Conservation (phyloP, 2,329 filamentous ascomycete genomes). For the Colletotrichum orchidophilum region DNA sequence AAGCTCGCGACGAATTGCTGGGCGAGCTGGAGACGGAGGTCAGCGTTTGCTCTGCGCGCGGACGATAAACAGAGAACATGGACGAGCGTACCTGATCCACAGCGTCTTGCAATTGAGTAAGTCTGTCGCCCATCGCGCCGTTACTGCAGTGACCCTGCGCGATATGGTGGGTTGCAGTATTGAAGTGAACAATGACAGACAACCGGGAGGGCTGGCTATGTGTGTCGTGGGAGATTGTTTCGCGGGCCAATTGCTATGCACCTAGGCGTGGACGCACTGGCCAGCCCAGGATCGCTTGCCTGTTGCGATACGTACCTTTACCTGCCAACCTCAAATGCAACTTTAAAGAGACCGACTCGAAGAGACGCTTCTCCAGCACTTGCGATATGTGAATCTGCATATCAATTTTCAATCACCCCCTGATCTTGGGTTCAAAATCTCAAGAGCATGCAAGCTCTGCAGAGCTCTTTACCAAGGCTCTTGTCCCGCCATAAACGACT, state of each 20-base stretch:
- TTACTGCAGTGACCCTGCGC: background rate
- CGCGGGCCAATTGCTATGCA: background rate
- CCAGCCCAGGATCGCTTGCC: background rate
- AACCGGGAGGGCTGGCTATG: background rate
- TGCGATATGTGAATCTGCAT: background rate
- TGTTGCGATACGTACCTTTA: constrained; percentile 11
- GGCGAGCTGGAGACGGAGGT: constrained; percentile 60
- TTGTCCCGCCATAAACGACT: background rate
- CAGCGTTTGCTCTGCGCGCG: background rate
- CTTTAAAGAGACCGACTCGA: background rate
- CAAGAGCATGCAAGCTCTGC: constrained; percentile 10
- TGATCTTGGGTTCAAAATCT: background rate
- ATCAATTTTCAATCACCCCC: background rate
- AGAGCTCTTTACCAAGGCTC: background rate
- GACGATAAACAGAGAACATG: background rate
- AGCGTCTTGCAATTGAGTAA: constrained; percentile 87
- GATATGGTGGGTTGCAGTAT: background rate
- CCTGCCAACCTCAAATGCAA: background rate
- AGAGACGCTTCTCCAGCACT: background rate
- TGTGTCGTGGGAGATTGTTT: background rate
- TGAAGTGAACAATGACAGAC: background rate
- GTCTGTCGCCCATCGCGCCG: constrained; percentile 72
- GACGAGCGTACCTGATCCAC: constrained; percentile 75
- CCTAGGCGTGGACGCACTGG: background rate
- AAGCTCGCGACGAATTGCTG: constrained; percentile 75